Base-by-base conservation (phyloP, 176 grass and related monocot genomes). In the Echinochloa phyllopogon region DNA sequence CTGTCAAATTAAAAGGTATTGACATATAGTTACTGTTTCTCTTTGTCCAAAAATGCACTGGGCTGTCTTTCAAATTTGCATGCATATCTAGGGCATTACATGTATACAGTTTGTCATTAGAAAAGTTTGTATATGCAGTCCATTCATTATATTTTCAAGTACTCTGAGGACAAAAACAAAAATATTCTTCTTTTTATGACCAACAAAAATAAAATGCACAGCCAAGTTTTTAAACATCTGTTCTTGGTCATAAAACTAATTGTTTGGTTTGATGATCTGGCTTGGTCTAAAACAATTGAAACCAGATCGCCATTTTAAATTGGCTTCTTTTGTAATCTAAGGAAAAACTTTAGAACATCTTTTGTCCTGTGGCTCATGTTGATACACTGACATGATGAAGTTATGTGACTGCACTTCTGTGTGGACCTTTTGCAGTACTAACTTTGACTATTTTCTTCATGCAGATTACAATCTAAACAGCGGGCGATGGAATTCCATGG, bases 381-480 rank as follows among this genome's bases (percentile, higher is more conserved):
- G 17, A 75, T 61, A 62, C 41, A 75, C 50, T 12, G 6, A 23
- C 60, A 14, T 24, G 20, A 44, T 44, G 43, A 55, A 88, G 33
- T 12, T 50, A 48, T 87, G 50, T 52, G 52, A 49, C 15, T 33
- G 29, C 23, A 37, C 3, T 66, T 6, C 8, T 27, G 21, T 65
- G 18, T 79, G 66, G 6, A 33, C 70, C 63, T 71, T 82, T 57
- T 72, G 65, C 24, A 90, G 65, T 78, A 49, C 16, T 86, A 53
- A 86, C 33, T 79, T 79, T 71, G 3, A 37, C 29, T 63, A 41
- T 63, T 85, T 81, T 82, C 39, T 84, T 71, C 5, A 64, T 70
- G 60, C 74, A 77, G 91, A 77, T 75, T 91, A 84, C 71, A 82
- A 77, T 90, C 62, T 73, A 82, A 90, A 79, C 69, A 23, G 61